Evolutionary conservation across 2,329 filamentous ascomycete species (phyloP).

Genomic region (Aspergillus felis): DNA sequence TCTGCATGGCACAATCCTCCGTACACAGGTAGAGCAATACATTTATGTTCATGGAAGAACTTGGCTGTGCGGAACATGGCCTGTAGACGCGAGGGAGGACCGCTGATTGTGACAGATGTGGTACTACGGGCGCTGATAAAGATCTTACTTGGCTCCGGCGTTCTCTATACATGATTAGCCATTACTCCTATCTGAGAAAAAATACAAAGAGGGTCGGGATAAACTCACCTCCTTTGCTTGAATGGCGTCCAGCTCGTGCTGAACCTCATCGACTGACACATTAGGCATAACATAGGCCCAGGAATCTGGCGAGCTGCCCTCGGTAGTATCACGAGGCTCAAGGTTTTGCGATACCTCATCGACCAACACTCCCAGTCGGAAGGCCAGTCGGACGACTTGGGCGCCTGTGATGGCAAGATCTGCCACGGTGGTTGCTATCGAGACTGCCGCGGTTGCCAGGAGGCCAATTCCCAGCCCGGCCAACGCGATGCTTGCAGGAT

Average conservation of each 20-base stretch:
- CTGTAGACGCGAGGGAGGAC: conserved; percentile 23
- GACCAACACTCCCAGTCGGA: conserved; percentile 43
- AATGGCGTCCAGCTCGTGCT: too few species aligned
- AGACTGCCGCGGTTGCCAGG: conserved; percentile 41
- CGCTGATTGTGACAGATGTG: conserved; percentile 16
- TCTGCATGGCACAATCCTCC: conserved; percentile 36
- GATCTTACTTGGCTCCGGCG: too few species aligned
- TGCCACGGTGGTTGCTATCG: conserved; percentile 34
- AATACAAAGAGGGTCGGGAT: too few species aligned
- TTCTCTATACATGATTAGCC: too few species aligned
- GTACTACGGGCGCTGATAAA: too few species aligned
- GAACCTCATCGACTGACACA: too few species aligned
- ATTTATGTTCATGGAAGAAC: conserved; percentile 16
- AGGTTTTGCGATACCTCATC: too few species aligned
- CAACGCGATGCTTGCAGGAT: background rate
- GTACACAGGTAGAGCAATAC: conserved; percentile 21
- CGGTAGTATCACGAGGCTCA: too few species aligned
- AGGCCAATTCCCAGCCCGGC: conserved; percentile 46
- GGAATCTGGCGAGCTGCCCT: too few species aligned
- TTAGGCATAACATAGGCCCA: too few species aligned
- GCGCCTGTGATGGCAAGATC: conserved; percentile 41
- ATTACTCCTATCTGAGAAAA: too few species aligned
- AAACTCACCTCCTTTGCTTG: too few species aligned
- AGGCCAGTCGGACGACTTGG: conserved; percentile 43
- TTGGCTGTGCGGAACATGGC: conserved; percentile 17